Conservation (phyloP, 495 filamentous ascomycete species). For the Neurospora sp. region DNA sequence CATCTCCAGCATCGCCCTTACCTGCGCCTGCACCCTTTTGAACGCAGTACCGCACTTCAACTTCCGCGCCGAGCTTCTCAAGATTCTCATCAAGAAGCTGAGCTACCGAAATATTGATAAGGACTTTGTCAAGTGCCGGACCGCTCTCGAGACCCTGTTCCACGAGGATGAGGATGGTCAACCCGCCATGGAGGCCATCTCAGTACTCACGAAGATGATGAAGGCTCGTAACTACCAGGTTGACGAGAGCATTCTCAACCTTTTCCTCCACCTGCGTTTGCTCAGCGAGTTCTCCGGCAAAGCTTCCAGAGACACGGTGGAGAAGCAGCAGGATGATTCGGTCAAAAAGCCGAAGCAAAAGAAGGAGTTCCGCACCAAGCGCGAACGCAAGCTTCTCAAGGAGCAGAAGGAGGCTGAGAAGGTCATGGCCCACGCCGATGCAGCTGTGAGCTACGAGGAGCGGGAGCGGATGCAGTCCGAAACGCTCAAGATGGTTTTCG, state of each 20-base stretch:
- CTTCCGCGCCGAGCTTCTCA: slow-evolving; percentile 75
- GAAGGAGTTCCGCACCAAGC: slow-evolving; percentile 43
- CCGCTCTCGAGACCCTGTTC: slow-evolving; percentile 74
- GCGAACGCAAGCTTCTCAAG: slow-evolving; percentile 51
- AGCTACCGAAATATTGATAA: slow-evolving; percentile 56
- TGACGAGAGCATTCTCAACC: slow-evolving; percentile 77
- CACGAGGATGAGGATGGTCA: slow-evolving; percentile 79
- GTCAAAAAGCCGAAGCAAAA: slow-evolving; percentile 64
- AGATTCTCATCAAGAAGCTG: slow-evolving; percentile 76
- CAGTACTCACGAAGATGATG: slow-evolving; percentile 87
- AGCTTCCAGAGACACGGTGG: slow-evolving; percentile 63
- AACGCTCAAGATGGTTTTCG: slow-evolving; percentile 91
- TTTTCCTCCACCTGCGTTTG: slow-evolving; percentile 81
- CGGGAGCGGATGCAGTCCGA: slow-evolving; percentile 87
- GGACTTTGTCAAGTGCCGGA: slow-evolving; percentile 67
- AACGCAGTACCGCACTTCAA: slow-evolving; percentile 89
- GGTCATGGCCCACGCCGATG: slow-evolving; percentile 89
- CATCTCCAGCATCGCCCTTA: slow-evolving; percentile 64
- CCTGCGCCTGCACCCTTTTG: slow-evolving; percentile 72
- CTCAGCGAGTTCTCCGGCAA: slow-evolving; percentile 79
- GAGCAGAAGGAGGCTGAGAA: slow-evolving; percentile 82
- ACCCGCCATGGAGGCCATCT: slow-evolving; percentile 77
- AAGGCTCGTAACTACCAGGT: slow-evolving; percentile 69
- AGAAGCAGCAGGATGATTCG: slow-evolving; percentile 39
- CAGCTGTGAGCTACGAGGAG: slow-evolving; percentile 80